Evolutionary conservation across 495 filamentous ascomycete species (phyloP).

Genomic region (Neurospora sp.): DNA sequence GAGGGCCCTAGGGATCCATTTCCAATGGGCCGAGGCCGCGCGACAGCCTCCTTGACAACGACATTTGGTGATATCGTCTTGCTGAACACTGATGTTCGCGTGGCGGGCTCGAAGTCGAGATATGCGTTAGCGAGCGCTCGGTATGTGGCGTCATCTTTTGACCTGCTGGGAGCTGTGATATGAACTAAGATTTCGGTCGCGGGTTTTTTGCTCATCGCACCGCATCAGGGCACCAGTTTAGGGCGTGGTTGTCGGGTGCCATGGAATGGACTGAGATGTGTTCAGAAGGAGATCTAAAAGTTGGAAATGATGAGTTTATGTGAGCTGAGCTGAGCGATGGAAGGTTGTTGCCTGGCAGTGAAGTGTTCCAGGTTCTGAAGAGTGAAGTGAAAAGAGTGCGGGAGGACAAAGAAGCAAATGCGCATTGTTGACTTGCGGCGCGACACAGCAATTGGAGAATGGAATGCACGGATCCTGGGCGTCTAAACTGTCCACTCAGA

Average conservation of each 20-base stretch:
- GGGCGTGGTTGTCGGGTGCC: neutral
- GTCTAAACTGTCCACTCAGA: neutral
- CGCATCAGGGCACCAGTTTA: neutral
- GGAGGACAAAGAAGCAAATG: neutral
- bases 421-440: neutral
- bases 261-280: neutral
- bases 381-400: neutral
- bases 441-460: neutral
- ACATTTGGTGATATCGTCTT: neutral
- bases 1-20: neutral
- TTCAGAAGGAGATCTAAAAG: neutral
- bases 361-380: neutral
- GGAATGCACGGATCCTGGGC: neutral
- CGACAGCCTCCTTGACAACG: neutral
- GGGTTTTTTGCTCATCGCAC: conserved; percentile 8
- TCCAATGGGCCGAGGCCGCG: neutral
- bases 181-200: conserved; percentile 59
- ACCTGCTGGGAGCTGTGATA: conserved; percentile 51
- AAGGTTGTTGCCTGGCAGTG: neutral
- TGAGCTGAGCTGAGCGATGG: neutral
- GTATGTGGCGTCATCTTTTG: conserved; percentile 52
- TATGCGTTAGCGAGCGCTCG: conserved; percentile 51
- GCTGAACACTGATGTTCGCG: conserved; percentile 1
- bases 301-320: neutral
- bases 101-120: conserved; percentile 41